Evolutionary conservation across 106 monocot genomes (phyloP).

Genomic region (Dactylorhiza incarnata): DNA sequence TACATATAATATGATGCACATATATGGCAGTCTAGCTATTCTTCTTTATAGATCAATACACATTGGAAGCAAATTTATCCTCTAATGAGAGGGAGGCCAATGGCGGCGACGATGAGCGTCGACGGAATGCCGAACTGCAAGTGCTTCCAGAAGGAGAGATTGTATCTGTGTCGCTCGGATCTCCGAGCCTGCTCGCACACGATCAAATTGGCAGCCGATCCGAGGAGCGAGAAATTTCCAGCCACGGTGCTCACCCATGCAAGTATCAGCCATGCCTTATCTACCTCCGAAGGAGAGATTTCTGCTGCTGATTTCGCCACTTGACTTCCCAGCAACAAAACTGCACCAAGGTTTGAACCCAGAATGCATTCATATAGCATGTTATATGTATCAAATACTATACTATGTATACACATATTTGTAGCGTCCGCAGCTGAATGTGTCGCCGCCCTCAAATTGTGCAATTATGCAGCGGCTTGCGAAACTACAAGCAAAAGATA

Average conservation of each 20-base stretch:
- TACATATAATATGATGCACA: too few relatives aligned
- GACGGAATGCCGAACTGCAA: neutral
- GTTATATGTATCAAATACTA: too few relatives aligned
- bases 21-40: too few relatives aligned
- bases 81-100: conserved; percentile 10
- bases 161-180: neutral
- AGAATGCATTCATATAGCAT: neutral
- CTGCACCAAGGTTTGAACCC: neutral
- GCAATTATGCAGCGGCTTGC: too few relatives aligned
- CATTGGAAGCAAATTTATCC: neutral
- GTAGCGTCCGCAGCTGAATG: too few relatives aligned
- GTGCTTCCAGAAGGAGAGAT: conserved; percentile 6
- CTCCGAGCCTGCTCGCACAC: neutral
- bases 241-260: conserved; percentile 10
- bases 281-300: neutral
- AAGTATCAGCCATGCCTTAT: conserved; percentile 10
- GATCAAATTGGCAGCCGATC: conserved; percentile 6
- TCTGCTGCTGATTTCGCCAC: conserved; percentile 6
- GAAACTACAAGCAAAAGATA: too few relatives aligned
- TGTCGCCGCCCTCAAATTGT: too few relatives aligned
- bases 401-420: too few relatives aligned
- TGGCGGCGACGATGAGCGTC: neutral
- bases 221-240: neutral
- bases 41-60: too few relatives aligned
- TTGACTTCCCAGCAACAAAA: conserved; percentile 4